Base-by-base conservation (phyloP, 2,329 filamentous ascomycete species). In the Dactylellina leptospora region DNA sequence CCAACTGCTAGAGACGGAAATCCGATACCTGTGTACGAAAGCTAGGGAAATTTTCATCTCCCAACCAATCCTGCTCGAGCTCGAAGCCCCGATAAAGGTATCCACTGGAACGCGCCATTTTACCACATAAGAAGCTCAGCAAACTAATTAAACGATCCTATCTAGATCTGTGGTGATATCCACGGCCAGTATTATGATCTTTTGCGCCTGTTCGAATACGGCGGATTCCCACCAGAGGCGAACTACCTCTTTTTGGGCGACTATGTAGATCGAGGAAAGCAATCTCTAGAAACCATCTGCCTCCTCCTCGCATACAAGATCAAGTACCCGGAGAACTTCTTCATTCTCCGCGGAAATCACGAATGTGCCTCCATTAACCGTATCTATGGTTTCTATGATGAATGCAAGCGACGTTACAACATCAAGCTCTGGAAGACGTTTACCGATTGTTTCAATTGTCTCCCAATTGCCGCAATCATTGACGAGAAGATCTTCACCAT, bases 351-450 rank as follows among this genome's bases (percentile, higher is more conserved):
- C 77, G 95, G 95, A 75, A 99, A 99, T 85, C 95, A 99, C 85
- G 95, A 99, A 82, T 97, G 95, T 83, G 95, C 95, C 70, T 96
- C 91, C 58, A 96, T 99, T 85, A 99, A 96, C 84, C 92, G 95
- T 79, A 96, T 97, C 82, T 99, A 99, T 81, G 95, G 95, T 72
- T 99, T 99, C 85, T 99, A 99, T 85, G 95, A 99, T 79, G 93
- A 99, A 83, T 99, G 93, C 88, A 99, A 99, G 85, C 90, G 95
- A 80, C 87, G 93, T 77, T 97, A 96, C 84, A 99, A 97, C 83
- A 96, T 97, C 85, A 97, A 97, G 87, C 86, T 97, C 74, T 97
- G 93, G 93, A 99, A 99, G 87, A 97, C 93, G 0, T 97, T 99
- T 81, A 97, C 93, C 75, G 93, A 99, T 81, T 97, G 93, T 86